Evolutionary conservation across 345 rosid genomes (phyloP).

Genomic region (Mallotus nudiflorus): DNA sequence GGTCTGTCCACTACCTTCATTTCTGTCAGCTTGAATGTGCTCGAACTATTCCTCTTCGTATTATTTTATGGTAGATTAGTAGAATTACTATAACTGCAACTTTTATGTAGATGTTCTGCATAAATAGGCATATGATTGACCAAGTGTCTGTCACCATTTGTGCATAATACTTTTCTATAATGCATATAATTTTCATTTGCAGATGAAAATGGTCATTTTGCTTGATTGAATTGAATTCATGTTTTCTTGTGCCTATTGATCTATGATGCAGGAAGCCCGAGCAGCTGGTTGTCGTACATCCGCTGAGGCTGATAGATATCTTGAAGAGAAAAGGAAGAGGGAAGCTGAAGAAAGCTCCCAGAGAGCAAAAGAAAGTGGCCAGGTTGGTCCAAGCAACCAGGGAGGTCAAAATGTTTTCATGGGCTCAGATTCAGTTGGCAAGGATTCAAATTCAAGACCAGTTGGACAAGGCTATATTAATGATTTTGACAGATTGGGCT

Average conservation of each 20-base stretch:
- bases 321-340: constrained; percentile 63
- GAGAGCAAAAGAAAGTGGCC: constrained; percentile 66
- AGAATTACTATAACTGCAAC: background rate
- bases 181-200: background rate
- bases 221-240: constrained; percentile 10
- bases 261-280: constrained; percentile 71
- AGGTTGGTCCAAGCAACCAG: constrained; percentile 48
- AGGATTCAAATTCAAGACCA: constrained; percentile 45
- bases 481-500: constrained; percentile 57
- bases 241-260: constrained; percentile 13
- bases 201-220: background rate
- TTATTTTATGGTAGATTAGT: no score
- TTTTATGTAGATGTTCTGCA: background rate
- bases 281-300: constrained; percentile 85
- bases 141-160: background rate
- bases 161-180: background rate
- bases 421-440: constrained; percentile 41
- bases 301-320: constrained; percentile 75
- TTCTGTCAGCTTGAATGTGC: background rate
- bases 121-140: background rate
- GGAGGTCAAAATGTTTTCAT: constrained; percentile 42
- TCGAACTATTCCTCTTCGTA: no score
- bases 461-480: constrained; percentile 57
- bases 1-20: background rate
- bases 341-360: constrained; percentile 75